A percentile compares a stretch with the other conserved stretches of the same genome.
Evolutionary conservation across 2,329 filamentous ascomycete genomes (phyloP).

Genomic region (Massarina eburnea): DNA sequence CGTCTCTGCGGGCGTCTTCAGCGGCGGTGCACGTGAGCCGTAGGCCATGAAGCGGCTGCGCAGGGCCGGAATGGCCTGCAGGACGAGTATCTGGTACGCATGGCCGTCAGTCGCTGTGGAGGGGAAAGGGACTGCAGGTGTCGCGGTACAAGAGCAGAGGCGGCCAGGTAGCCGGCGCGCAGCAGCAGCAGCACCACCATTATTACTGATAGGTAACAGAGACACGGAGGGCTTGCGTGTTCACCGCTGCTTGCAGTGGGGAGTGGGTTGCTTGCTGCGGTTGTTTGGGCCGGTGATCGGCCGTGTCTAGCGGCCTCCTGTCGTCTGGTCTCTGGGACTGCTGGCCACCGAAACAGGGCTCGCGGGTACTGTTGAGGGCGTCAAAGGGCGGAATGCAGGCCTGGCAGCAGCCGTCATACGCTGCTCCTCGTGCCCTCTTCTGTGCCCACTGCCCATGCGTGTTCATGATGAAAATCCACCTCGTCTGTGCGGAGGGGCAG

Average conservation of each 20-base stretch:
- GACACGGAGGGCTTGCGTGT: neutral
- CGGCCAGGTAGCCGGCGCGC: slow-evolving; percentile 42
- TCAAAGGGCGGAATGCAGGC: no score
- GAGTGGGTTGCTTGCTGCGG: no score
- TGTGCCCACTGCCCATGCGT: neutral
- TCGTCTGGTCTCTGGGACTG: no score
- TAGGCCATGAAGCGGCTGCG: slow-evolving; percentile 61
- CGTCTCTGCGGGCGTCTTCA: slow-evolving; percentile 3
- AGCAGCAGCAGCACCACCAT: slow-evolving; percentile 27
- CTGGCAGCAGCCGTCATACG: no score
- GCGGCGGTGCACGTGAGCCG: slow-evolving; percentile 51
- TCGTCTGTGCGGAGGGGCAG: neutral
- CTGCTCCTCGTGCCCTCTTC: no score
- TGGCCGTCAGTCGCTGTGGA: slow-evolving; percentile 25
- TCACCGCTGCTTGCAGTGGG: slow-evolving; percentile 1
- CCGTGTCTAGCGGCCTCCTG: no score
- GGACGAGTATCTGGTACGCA: slow-evolving; percentile 51
- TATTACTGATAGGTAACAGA: no score
- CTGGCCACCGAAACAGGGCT: no score
- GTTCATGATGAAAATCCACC: neutral
- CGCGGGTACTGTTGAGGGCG: no score
- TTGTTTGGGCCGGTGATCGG: no score
- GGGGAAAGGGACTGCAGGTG: slow-evolving; percentile 27
- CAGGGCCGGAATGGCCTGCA: slow-evolving; percentile 55
- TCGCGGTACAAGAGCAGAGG: slow-evolving; percentile 43